Evolutionary conservation across 441 rosid genomes (phyloP).

Genomic region (Breynia disticha): DNA sequence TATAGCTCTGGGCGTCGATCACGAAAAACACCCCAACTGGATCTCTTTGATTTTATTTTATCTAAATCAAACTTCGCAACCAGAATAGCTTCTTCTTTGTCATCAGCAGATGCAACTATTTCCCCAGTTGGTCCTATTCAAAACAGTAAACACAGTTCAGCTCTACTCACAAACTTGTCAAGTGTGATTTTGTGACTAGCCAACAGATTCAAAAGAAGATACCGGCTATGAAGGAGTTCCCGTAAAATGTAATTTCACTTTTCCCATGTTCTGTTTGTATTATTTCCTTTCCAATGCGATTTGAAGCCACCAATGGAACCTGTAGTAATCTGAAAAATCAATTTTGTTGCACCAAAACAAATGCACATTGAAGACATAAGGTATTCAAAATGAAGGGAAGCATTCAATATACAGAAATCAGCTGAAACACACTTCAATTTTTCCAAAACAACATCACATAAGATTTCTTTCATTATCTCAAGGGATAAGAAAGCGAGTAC

Average conservation of each 20-base stretch:
- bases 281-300: slow-evolving; percentile 70
- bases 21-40: slow-evolving; percentile 85
- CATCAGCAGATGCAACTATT: slow-evolving; percentile 55
- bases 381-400: neutral
- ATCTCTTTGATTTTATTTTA: slow-evolving; percentile 57
- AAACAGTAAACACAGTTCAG: slow-evolving; percentile 5
- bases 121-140: slow-evolving; percentile 72
- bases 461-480: neutral
- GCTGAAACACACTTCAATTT: neutral
- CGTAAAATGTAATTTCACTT: slow-evolving; percentile 69
- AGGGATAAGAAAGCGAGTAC: neutral
- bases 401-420: neutral
- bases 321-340: slow-evolving; percentile 19
- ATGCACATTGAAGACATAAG: neutral
- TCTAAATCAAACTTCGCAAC: slow-evolving; percentile 73
- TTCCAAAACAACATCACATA: neutral
- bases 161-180: slow-evolving; percentile 1
- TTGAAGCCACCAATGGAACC: slow-evolving; percentile 81
- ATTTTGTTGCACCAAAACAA: neutral
- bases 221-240: slow-evolving; percentile 85
- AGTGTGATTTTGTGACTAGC: slow-evolving; percentile 1
- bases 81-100: slow-evolving; percentile 60
- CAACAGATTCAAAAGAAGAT: slow-evolving; percentile 1
- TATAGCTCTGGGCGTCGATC: slow-evolving; percentile 80
- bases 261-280: slow-evolving; percentile 77